phyloP scores from a whole-genome alignment of 2,329 filamentous ascomycete genomes.

The Xylaria sp. region DNA sequence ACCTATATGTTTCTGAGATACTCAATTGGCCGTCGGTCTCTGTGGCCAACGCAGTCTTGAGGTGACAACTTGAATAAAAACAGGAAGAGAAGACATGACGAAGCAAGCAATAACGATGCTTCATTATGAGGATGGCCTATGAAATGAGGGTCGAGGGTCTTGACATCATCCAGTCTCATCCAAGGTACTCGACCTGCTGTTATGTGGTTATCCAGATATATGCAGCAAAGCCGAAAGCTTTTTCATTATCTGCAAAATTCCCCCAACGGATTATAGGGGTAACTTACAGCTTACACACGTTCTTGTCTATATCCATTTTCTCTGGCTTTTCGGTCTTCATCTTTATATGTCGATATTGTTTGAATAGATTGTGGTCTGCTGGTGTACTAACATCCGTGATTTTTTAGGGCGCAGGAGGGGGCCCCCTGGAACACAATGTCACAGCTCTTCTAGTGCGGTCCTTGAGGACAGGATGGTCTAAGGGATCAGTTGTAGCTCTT shows the following conservation, averaged over 20 bases:
- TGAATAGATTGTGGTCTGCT: background rate
- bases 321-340: background rate
- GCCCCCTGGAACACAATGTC: slow-evolving; percentile 82
- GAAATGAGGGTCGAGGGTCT: too few relatives aligned
- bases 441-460: slow-evolving; percentile 88
- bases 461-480: slow-evolving; percentile 69
- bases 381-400: slow-evolving; percentile 5
- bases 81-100: too few relatives aligned
- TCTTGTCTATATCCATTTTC: background rate
- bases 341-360: background rate
- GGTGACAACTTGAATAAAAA: too few relatives aligned
- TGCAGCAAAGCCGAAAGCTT: background rate
- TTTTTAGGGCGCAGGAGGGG: slow-evolving; percentile 75
- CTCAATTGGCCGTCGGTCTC: background rate
- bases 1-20: too few relatives aligned
- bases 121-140: too few relatives aligned
- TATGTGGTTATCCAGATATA: background rate
- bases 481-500: slow-evolving; percentile 80
- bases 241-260: too few relatives aligned
- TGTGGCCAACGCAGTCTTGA: background rate
- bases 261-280: too few relatives aligned
- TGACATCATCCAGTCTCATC: too few relatives aligned
- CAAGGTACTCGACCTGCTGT: too few relatives aligned
- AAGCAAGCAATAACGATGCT: too few relatives aligned
- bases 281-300: background rate